Evolutionary conservation across 768 basidiomycete genomes (phyloP).

Genomic region (Mycena pura): DNA sequence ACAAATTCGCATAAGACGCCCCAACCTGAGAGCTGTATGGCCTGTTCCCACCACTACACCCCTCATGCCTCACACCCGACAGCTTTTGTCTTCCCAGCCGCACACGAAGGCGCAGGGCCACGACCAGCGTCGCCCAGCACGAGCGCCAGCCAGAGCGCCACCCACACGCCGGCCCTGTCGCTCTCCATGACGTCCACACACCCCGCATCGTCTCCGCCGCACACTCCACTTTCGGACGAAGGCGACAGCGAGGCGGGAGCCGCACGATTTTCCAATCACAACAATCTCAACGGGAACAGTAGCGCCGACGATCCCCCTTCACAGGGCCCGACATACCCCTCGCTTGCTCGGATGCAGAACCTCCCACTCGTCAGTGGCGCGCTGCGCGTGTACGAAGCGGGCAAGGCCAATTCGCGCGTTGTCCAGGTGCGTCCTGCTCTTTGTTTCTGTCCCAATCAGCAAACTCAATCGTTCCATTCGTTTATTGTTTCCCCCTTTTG

Average conservation of each 20-base stretch:
- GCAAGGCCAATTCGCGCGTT: slow-evolving; percentile 83
- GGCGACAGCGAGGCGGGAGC: background rate
- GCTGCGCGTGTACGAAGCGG: slow-evolving; percentile 77
- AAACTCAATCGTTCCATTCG: too few species aligned
- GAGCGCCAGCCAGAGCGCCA: slow-evolving; percentile 28
- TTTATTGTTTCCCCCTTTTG: background rate
- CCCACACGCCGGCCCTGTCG: slow-evolving; percentile 28
- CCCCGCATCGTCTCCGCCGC: slow-evolving; percentile 14
- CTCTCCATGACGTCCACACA: slow-evolving; percentile 14
- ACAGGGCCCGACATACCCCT: slow-evolving; percentile 39
- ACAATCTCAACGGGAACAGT: background rate
- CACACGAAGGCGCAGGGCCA: background rate
- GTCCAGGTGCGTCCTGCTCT: slow-evolving; percentile 66
- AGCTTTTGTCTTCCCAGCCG: slow-evolving; percentile 7
- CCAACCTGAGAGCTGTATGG: too few species aligned
- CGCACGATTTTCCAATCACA: background rate
- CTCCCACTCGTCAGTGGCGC: slow-evolving; percentile 79
- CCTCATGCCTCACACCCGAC: background rate
- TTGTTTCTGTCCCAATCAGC: too few species aligned
- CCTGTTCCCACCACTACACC: background rate
- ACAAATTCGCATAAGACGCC: background rate
- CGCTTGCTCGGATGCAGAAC: slow-evolving; percentile 63
- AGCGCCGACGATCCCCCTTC: too few species aligned
- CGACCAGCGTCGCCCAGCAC: slow-evolving; percentile 3
- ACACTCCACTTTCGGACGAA: slow-evolving; percentile 12